Base-by-base conservation (phyloP, 108 stramenopile genomes). In the Pseudonitzschia pungens region DNA sequence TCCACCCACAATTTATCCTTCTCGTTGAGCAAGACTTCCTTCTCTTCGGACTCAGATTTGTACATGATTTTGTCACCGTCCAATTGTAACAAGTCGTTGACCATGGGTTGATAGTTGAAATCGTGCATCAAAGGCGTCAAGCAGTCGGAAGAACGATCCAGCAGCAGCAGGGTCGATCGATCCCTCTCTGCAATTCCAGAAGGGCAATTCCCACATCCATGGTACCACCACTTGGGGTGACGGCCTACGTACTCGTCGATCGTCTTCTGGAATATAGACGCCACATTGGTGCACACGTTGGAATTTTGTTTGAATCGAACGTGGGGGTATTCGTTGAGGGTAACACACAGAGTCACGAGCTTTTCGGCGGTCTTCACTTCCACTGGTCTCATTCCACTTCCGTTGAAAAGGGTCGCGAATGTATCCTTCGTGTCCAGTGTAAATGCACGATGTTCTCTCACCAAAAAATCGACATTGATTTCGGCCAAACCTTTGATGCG, bases 31-130 rank as follows among this genome's bases (percentile, higher is more conserved):
- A 99, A 71, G 16, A 90, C 87, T 74, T 95, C 92, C 84, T 92
- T 87, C 48, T 63, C 81, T 4, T 57, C 76, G 32, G 84, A 69
- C 21, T 86, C 89, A n/a, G 80, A 84, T 62, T 86, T 71, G 68
- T 81, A 85, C 43, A 89, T 89, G 70, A 95, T 93, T n/a, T 84
- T 77, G 68, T 94, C 97, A 69, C 94, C 97, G 24, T 93, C 80
- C 27, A 97, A 77, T 9, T 48, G 65, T 20, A 99, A 87, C 69
- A 98, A 75, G 67, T 99, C 99, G 51, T 98, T 90, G 27, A 98
- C 96, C 92, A 99, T 92, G 16, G 97, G 89, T 83, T 99, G 97
- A 76, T 98, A 99, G 5, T 88, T 95, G 77, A 97, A 98, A 76
- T 98, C 97, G 83, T 99, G 99, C 81, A 99, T 92, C 31, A 99